These are phyloP conservation scores for Colletotrichum liaoningense DNA, from an alignment of 2,329 filamentous ascomycete genomes.

Conservation along the genomic window DNA sequence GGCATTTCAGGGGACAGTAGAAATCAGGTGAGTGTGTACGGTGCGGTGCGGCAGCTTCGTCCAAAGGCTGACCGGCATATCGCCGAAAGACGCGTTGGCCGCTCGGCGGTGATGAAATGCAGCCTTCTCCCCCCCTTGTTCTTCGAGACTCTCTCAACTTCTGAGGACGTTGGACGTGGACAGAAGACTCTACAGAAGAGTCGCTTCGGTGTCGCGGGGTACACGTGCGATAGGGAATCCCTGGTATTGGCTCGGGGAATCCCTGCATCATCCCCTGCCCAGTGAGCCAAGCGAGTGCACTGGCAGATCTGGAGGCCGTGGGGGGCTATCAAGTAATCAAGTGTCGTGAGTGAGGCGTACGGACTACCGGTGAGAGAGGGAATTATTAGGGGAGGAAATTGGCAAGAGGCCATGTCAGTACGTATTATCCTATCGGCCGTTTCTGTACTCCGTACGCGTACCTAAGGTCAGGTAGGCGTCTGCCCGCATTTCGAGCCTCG, in stretches of 20 bases:
- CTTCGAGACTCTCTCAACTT: neutral
- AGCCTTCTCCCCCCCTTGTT: neutral
- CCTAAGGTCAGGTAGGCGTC: too few relatives aligned
- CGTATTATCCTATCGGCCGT: neutral
- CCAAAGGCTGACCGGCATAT: neutral
- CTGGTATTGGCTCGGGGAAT: constrained; percentile 19
- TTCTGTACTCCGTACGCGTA: neutral
- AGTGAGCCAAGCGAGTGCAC: constrained; percentile 16
- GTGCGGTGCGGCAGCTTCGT: neutral
- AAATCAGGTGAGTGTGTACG: neutral
- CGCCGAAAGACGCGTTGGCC: neutral
- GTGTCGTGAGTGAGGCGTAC: constrained; percentile 6
- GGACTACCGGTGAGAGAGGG: neutral
- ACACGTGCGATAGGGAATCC: constrained; percentile 22
- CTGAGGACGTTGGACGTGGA: too few relatives aligned
- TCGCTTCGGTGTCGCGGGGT: constrained; percentile 1
- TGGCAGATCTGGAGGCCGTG: constrained; percentile 20
- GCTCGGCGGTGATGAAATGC: neutral
- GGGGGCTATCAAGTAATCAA: neutral
- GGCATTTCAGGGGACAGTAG: neutral
- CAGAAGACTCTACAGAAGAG: neutral
- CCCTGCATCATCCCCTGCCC: neutral
- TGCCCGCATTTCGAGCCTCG: neutral
- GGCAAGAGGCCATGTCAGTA: neutral
- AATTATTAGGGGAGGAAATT: neutral